A percentile compares a stretch with the other conserved stretches of the same genome.
phyloP scores from a whole-genome alignment of 306 rosid genomes.

The Rosa multiflora region DNA sequence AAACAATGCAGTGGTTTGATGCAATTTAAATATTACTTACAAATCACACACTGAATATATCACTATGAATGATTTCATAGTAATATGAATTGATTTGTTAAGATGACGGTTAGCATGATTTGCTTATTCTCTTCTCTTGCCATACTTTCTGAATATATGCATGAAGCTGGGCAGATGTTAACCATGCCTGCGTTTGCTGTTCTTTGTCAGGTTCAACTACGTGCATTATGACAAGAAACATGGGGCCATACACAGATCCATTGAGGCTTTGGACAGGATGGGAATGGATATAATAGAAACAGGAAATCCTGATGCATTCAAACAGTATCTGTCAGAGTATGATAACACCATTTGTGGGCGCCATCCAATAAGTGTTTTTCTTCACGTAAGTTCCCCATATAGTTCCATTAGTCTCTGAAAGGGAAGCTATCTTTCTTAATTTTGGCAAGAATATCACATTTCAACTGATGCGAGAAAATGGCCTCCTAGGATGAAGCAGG shows the following conservation, averaged over 20 bases:
- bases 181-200: conserved; percentile 8
- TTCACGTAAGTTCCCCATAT: conserved; percentile 68
- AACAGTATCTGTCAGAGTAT: conserved; percentile 62
- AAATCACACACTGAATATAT: background rate
- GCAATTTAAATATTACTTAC: background rate
- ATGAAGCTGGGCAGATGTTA: conserved; percentile 19
- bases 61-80: conserved; percentile 3
- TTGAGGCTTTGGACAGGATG: conserved; percentile 92
- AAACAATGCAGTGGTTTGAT: background rate
- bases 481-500: background rate
- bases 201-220: conserved; percentile 68
- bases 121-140: conserved; percentile 1
- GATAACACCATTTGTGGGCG: conserved; percentile 97
- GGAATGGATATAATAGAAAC: conserved; percentile 97
- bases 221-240: conserved; percentile 79
- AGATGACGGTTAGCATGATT: background rate
- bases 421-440: background rate
- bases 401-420: background rate
- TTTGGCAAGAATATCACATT: background rate
- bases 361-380: conserved; percentile 93
- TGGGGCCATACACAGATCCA: conserved; percentile 86
- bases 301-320: conserved; percentile 92
- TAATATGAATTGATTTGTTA: background rate
- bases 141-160: conserved; percentile 1
- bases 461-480: background rate